Evolutionary conservation across 768 basidiomycete species (phyloP), one percentile per base, ranked within the genome.

Genomic region (Podaxis pistillaris): DNA sequence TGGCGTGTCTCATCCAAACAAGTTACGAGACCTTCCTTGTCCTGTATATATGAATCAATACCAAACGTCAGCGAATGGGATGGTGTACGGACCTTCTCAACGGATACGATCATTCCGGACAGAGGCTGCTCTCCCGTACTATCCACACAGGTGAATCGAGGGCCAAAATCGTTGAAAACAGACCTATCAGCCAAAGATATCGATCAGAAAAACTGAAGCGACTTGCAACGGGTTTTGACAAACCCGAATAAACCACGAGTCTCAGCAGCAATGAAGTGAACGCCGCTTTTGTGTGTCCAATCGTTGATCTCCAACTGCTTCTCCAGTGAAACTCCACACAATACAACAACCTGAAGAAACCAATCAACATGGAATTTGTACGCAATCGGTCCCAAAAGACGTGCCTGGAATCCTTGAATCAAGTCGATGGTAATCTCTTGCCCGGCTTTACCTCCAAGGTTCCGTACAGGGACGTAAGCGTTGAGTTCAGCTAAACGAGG

Each of bases 1-100:
- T 98, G 97, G 63, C 97, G 86, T 11, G 96, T 91, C 78, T 99
- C 97, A 67, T 99, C 97, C 63, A 98, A 79, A 72, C 95, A 97
- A 11, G 96, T 97, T 6, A 98, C 96, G 22, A 98, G 76, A n/a
- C 90, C 96, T 57, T 97, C 94, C 50, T 82, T 79, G 64, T 88
- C 90, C 94, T 96, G 62, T 30, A 30, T 22, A 24, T 30, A 33
- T 12, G n/a, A 51, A 17, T 66, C 37, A 62, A 38, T 38, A 28
- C 30, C 1, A 19, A 19, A 58, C 49, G 22, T 46, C 13, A 15
- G 37, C 26, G 19, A 28, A 24, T 17, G 8, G 44, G 3, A 46
- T 52, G 19, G 51, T 38, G 1, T 44, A 64, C 70, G 53, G 56
- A 91, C 95, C 81, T 93, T 91, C 58, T 86, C 88, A n/a, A 98